Percentiles rank a stretch among this genome's conserved stretches.
These are phyloP conservation scores for Jaenimonas drosophilae DNA, from an alignment of 208 protist genomes.

Conservation along the genomic window DNA sequence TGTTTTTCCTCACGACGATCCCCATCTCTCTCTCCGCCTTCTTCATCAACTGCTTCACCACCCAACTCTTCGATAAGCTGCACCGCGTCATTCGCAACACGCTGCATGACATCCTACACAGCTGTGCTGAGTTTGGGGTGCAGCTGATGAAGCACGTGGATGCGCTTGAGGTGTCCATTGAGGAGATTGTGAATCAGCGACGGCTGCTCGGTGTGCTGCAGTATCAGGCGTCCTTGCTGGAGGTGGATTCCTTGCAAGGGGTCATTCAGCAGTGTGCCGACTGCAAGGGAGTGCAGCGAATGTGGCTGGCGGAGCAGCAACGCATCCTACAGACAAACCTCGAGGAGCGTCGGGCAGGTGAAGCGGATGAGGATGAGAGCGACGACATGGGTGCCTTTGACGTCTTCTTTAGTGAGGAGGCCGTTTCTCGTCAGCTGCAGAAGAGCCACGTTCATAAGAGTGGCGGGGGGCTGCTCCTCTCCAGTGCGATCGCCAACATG, in stretches of 20 bases:
- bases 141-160: conserved; percentile 21
- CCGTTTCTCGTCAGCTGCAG: conserved; percentile 24
- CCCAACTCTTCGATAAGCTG: conserved; percentile 22
- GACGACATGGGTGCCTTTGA: conserved; percentile 28
- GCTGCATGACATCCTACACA: conserved; percentile 17
- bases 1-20: conserved; percentile 36
- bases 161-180: conserved; percentile 23
- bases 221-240: conserved; percentile 8
- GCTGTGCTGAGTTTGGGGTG: conserved; percentile 16
- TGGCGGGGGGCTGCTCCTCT: conserved; percentile 18
- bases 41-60: conserved; percentile 50
- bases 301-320: conserved; percentile 34
- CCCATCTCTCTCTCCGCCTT: conserved; percentile 33
- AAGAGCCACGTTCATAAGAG: neutral
- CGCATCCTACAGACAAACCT: conserved; percentile 4
- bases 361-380: conserved; percentile 1
- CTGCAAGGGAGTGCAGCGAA: conserved; percentile 16
- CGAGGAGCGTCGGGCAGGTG: neutral
- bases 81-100: conserved; percentile 13
- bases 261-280: conserved; percentile 9
- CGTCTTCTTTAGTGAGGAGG: conserved; percentile 22
- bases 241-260: conserved; percentile 11
- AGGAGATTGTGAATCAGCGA: conserved; percentile 53
- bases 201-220: conserved; percentile 30
- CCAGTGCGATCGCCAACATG: conserved; percentile 15